Conservation (phyloP, 106 monocot genomes). For the Allium fistulosum region DNA sequence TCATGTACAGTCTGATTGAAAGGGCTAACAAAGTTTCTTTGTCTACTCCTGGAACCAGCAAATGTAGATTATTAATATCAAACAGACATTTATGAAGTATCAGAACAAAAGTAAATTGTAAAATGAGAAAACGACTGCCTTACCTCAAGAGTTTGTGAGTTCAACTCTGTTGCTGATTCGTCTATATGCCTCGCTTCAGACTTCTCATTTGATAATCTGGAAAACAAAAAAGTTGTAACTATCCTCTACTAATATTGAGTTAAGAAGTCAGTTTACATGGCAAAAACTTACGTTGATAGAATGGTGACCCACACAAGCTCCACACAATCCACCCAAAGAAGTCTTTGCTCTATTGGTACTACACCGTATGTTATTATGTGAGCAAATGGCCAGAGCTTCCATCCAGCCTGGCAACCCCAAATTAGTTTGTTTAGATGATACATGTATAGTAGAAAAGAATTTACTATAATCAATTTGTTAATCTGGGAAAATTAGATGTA, state of each 20-base stretch:
- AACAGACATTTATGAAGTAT: background rate
- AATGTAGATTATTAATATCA: background rate
- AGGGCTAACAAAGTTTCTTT: background rate
- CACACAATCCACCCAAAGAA: constrained; percentile 95
- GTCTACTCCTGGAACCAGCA: constrained; percentile 4
- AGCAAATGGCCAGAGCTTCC: constrained; percentile 96
- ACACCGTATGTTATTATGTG: constrained; percentile 85
- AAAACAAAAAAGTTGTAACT: background rate
- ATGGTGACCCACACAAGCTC: constrained; percentile 96
- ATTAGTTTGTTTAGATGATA: no score
- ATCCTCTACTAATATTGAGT: background rate
- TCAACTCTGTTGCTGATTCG: constrained; percentile 5
- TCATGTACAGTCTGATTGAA: background rate
- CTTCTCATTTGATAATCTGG: constrained; percentile 83
- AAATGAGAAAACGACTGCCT: background rate
- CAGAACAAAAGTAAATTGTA: background rate
- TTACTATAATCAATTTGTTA: no score
- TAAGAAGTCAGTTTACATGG: background rate
- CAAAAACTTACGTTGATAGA: constrained; percentile 68
- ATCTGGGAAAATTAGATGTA: no score
- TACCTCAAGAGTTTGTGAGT: constrained; percentile 21
- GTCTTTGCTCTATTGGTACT: constrained; percentile 87
- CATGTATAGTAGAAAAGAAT: no score
- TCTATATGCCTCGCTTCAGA: constrained; percentile 64
- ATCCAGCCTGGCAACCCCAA: constrained; percentile 52